Base-by-base conservation (phyloP, 2,329 filamentous ascomycete species). In the Corinectria fuckeliana region DNA sequence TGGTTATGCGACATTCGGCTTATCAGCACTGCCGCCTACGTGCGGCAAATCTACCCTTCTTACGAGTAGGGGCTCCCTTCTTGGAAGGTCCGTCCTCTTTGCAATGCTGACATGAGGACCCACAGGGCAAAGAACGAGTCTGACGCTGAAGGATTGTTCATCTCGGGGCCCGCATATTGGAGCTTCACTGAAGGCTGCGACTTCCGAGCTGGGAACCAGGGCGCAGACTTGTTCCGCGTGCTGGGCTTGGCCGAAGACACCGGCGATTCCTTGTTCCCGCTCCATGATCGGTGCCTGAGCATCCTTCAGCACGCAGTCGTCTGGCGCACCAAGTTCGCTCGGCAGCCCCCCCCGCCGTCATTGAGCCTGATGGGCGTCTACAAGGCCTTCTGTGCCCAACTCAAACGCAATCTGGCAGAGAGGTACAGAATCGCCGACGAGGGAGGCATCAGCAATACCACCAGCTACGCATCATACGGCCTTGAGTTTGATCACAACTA, bases 401-500 rank as follows among this genome's bases (percentile, higher is more conserved):
- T 25, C 32, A 5, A 7, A 7, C 26, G 10, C 30, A 51, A 57
- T n/a, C 1, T 39, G 25, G 38, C 23, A 13, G 39, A 47, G 30
- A 51, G 16, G 39, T 20, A 10, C n/a, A 57, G 11, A 5, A 47
- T 57, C 8, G 16, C 30, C 16, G 18, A 57, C 6, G n/a, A 51
- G 2, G 18, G 4, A 1, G 39, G 39, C 10, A 42, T 45, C 28
- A 28, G 23, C 11, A 25, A 30, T 13, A 36, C 30, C 16, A 57
- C 20, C 2, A 32, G 45, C 30, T 57, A 57, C 8, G 34, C 20
- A 23, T 38, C 25, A 3, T 47, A 57, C 44, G 48, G 55, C 18
- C 39, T 57, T 13, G 55, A 57, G 30, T 52, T 52, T 32, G 16
- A 20, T 6, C 48, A 52, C 8, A n/a, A 20, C 1, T 57, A 57